These are phyloP conservation scores for Pistacia integerrima DNA, from an alignment of 345 rosid species.

Conservation along the genomic window DNA sequence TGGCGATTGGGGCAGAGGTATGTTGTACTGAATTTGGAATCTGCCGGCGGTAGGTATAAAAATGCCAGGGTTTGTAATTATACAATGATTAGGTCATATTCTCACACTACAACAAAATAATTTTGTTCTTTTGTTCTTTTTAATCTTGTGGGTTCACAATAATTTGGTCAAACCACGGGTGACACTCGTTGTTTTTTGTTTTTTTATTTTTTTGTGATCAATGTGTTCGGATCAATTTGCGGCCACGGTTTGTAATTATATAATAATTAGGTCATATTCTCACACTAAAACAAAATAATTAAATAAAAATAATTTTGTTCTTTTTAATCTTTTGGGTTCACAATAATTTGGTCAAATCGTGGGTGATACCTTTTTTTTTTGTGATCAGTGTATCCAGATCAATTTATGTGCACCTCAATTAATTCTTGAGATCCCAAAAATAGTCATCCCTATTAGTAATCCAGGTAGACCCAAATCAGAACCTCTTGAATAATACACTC, in stretches of 20 bases:
- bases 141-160: not conserved
- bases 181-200: too few relatives aligned
- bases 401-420: too few relatives aligned
- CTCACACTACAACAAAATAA: not conserved
- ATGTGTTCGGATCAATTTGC: too few relatives aligned
- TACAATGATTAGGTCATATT: not conserved
- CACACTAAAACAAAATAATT: not conserved
- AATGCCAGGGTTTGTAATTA: not conserved
- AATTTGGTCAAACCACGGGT: not conserved
- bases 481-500: too few relatives aligned
- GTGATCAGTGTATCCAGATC: too few relatives aligned
- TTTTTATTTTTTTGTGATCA: too few relatives aligned
- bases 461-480: too few relatives aligned
- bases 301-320: not conserved
- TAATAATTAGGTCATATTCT: not conserved
- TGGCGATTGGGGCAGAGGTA: not conserved
- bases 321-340: not conserved
- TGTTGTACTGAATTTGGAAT: constrained; percentile 5
- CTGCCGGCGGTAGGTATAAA: constrained; percentile 13
- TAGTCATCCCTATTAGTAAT: too few relatives aligned
- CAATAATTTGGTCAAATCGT: not conserved
- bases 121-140: not conserved
- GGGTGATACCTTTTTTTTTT: not conserved
- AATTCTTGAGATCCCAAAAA: too few relatives aligned
- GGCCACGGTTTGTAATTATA: not conserved